Evolutionary conservation across 257 asterid species (phyloP), one percentile per base, ranked within the genome.

Genomic region (Gentiana straminea): DNA sequence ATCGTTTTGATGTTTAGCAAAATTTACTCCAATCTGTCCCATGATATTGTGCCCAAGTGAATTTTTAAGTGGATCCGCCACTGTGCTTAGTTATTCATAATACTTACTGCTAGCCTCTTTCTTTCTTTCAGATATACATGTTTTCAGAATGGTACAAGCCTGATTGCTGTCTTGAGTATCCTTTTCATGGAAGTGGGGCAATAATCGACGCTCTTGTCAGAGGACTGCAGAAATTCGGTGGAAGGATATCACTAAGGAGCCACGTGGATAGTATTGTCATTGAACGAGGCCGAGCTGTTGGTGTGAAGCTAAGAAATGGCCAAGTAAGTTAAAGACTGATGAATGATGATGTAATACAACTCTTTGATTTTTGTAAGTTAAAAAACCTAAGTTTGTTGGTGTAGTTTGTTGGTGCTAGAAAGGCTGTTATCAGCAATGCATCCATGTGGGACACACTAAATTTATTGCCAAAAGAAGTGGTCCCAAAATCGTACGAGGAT

Each of bases 71-170:
- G 24, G 24, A 15, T 15, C 24, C 24, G 24, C 24, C 24, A 15
- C 24, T 15, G 24, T 15, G 24, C 24, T 15, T 15, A 15, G 24
- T 15, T 15, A 15, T 15, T 15, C 24, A 15, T 15, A 15, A 15
- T 15, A 15, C 24, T 15, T 15, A 15, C 57, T 43, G 49, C 49
- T 15, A 32, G 8, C 35, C 10, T 47, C 4, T 24, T 33, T 57
- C 61, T 55, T 36, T 39, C 13, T 39, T 67, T 59, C 80, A 86
- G 98, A 77, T 91, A 62, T 91, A 91, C 84, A 86, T 86, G 96
- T 81, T 91, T 66, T 78, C 96, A 11, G 96, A 91, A 71, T 91
- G 98, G 98, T 91, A 90, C 70, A 86, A 91, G 73, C 95, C 94
- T 32, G 96, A 95, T 53, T 77, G 94, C 71, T 60, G 81, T 68